phyloP scores from a whole-genome alignment of 768 basidiomycete species.

The Podaxis carcinomalis region DNA sequence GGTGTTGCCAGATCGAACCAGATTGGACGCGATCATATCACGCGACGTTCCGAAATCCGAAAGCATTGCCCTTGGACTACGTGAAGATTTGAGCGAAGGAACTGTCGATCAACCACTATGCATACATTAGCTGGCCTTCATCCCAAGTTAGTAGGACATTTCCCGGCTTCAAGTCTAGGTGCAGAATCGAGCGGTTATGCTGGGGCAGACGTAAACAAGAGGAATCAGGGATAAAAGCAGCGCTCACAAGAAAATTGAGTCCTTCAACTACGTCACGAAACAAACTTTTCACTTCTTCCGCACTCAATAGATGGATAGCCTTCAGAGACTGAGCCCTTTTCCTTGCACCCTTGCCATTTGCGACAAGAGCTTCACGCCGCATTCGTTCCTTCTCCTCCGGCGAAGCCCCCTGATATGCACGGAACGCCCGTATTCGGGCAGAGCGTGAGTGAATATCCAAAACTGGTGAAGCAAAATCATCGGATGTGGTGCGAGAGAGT shows the following conservation, averaged over 20 bases:
- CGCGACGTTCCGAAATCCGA: slow-evolving; percentile 95
- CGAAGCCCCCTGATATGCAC: slow-evolving; percentile 60
- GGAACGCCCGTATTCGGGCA: slow-evolving; percentile 73
- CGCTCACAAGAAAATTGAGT: slow-evolving; percentile 74
- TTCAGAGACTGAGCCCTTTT: slow-evolving; percentile 38
- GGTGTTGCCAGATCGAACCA: slow-evolving; percentile 84
- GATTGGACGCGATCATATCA: slow-evolving; percentile 74
- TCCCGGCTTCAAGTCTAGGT: slow-evolving; percentile 91
- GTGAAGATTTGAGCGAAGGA: slow-evolving; percentile 1
- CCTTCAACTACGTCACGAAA: slow-evolving; percentile 88
- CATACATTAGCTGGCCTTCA: slow-evolving; percentile 77
- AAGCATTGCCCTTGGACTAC: slow-evolving; percentile 88
- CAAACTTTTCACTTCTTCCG: slow-evolving; percentile 76
- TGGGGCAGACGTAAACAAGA: slow-evolving; percentile 24
- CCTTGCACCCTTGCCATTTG: slow-evolving; percentile 13
- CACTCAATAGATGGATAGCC: slow-evolving; percentile 80
- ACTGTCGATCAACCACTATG: slow-evolving; percentile 1
- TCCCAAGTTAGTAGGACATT: slow-evolving; percentile 93
- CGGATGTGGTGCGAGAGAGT: slow-evolving; percentile 13
- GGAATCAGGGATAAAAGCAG: background rate
- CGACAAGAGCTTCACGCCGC: slow-evolving; percentile 44
- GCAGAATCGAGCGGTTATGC: slow-evolving; percentile 83
- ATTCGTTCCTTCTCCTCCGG: slow-evolving; percentile 62
- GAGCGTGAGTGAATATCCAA: slow-evolving; percentile 45
- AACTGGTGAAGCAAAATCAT: slow-evolving; percentile 5